Percentiles rank a stretch among this genome's conserved stretches.
Evolutionary conservation across 2,329 filamentous ascomycete species (phyloP).

Genomic region (Phoma sp.): DNA sequence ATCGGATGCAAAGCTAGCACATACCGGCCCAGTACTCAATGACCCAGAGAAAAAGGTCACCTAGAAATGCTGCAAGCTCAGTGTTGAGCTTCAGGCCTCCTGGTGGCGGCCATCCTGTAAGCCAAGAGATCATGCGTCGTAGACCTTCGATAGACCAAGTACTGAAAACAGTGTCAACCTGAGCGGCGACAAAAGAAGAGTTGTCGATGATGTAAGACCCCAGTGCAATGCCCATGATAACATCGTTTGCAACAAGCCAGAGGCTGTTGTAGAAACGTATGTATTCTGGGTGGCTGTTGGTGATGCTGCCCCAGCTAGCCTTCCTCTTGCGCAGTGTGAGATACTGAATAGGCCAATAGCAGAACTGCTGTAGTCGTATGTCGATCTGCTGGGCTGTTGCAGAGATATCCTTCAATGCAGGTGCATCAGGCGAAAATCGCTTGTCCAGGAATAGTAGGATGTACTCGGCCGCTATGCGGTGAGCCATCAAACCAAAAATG

Average conservation of each 20-base stretch:
- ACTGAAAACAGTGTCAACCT: constrained; percentile 77
- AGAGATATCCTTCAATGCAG: constrained; percentile 92
- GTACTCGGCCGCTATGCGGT: constrained; percentile 81
- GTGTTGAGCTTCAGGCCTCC: constrained; percentile 94
- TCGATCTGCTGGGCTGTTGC: constrained; percentile 97
- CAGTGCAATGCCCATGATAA: constrained; percentile 96
- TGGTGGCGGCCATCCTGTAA: constrained; percentile 82
- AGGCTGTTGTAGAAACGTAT: constrained; percentile 99
- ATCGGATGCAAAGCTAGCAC: constrained; percentile 31
- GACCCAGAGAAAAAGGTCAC: constrained; percentile 96
- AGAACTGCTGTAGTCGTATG: constrained; percentile 96
- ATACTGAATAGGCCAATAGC: constrained; percentile 98
- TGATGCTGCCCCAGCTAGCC: constrained; percentile 93
- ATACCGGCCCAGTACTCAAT: constrained; percentile 95
- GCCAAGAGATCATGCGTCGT: constrained; percentile 88
- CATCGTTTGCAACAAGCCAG: constrained; percentile 97
- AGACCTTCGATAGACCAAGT: constrained; percentile 89
- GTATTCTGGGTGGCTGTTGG: constrained; percentile 94
- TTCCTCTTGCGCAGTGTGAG: constrained; percentile 88
- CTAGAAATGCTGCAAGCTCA: constrained; percentile 90
- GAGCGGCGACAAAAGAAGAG: constrained; percentile 79
- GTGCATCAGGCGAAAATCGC: constrained; percentile 74
- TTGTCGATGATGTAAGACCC: constrained; percentile 98
- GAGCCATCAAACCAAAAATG: constrained; percentile 78
- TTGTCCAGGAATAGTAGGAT: constrained; percentile 84